phyloP scores from a whole-genome alignment of 495 filamentous ascomycete species.

The Aspergillus bridgeri region DNA sequence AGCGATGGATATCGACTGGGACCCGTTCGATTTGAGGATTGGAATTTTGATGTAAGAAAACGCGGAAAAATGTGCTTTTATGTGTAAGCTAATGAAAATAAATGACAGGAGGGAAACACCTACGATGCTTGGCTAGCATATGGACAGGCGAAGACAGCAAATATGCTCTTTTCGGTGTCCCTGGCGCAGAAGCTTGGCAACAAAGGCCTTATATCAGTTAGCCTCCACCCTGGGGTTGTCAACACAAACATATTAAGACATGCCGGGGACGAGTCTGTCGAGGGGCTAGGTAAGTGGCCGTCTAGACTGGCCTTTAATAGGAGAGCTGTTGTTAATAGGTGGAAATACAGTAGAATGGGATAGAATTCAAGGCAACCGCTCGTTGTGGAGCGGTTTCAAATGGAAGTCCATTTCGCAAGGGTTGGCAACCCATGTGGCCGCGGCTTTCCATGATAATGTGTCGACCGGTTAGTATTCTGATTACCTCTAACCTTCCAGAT shows the following conservation, averaged over 20 bases:
- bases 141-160: conserved; percentile 4
- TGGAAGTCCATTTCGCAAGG: conserved; percentile 50
- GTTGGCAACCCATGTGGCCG: conserved; percentile 54
- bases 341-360: conserved; percentile 11
- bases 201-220: conserved; percentile 5
- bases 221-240: conserved; percentile 16
- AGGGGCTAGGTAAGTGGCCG: conserved; percentile 12
- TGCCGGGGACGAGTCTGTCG: conserved; percentile 24
- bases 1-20: neutral
- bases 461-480: conserved; percentile 31
- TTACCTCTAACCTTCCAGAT: conserved; percentile 14
- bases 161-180: conserved; percentile 3
- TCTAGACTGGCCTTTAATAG: neutral
- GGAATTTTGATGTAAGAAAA: neutral
- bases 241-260: conserved; percentile 25
- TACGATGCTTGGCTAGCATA: conserved; percentile 5
- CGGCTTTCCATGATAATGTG: conserved; percentile 46
- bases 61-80: neutral
- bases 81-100: neutral
- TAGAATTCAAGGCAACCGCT: conserved; percentile 17
- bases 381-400: conserved; percentile 31
- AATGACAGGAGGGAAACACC: neutral
- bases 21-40: conserved; percentile 2
- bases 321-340: neutral
- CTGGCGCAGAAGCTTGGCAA: neutral